A percentile compares a stretch with the other conserved stretches of the same genome.
Evolutionary conservation across 768 basidiomycete species (phyloP).

Genomic region (Lentinula edodes): DNA sequence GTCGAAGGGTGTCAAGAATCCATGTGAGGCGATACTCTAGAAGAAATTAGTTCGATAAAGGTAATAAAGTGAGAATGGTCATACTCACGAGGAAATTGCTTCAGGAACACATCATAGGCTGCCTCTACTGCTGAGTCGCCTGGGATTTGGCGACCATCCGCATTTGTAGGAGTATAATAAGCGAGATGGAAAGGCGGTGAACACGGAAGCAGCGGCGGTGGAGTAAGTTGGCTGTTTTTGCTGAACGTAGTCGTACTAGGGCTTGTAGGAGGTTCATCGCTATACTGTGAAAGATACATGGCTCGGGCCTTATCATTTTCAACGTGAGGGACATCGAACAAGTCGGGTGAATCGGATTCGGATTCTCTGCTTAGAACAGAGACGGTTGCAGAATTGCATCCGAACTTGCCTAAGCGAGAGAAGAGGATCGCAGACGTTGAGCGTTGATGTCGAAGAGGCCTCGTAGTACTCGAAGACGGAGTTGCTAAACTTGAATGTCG

Average conservation of each 20-base stretch:
- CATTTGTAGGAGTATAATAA: constrained; percentile 19
- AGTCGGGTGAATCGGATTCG: not conserved
- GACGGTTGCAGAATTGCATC: constrained; percentile 7
- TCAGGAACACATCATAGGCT: constrained; percentile 46
- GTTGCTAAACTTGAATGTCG: not conserved
- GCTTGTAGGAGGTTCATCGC: not conserved
- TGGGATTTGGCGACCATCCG: constrained; percentile 23
- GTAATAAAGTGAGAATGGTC: constrained; percentile 16
- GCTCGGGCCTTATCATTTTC: not conserved
- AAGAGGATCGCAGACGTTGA: constrained; percentile 12
- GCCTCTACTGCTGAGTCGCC: constrained; percentile 17
- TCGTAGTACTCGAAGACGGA: not conserved
- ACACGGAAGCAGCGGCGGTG: constrained; percentile 27
- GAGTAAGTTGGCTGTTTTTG: constrained; percentile 18
- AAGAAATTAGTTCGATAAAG: not conserved
- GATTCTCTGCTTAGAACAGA: not conserved
- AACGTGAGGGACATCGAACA: not conserved
- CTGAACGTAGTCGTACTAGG: constrained; percentile 3
- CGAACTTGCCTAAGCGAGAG: constrained; percentile 30
- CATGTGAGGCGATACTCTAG: constrained; percentile 62
- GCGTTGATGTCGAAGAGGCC: not conserved
- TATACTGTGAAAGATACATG: constrained; percentile 3
- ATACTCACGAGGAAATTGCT: constrained; percentile 16
- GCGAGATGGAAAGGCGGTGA: constrained; percentile 24
- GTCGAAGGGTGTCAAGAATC: constrained; percentile 64